A percentile compares a stretch with the other conserved stretches of the same genome.
These are phyloP conservation scores for Zizania latifolia DNA, from an alignment of 176 grass and related monocot genomes.

Conservation along the genomic window DNA sequence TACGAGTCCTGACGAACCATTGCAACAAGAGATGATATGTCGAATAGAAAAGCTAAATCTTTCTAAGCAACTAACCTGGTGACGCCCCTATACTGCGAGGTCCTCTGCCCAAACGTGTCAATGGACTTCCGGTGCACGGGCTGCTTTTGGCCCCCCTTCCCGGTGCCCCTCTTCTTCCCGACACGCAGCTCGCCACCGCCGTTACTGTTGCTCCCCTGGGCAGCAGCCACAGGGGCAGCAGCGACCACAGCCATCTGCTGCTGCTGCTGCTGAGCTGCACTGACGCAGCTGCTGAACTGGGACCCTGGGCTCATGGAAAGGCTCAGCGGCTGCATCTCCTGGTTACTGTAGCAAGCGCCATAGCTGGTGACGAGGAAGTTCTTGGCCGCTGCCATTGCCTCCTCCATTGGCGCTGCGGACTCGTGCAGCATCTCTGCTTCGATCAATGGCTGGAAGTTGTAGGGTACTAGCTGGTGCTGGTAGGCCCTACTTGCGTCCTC, in stretches of 20 bases:
- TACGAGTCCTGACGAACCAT: background rate
- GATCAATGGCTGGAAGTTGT: conserved; percentile 49
- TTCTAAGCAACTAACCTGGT: conserved; percentile 61
- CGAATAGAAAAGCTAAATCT: background rate
- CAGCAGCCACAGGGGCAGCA: conserved; percentile 25
- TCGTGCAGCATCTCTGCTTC: conserved; percentile 71
- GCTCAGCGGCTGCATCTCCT: conserved; percentile 60
- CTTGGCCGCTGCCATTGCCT: conserved; percentile 47
- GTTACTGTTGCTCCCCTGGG: conserved; percentile 29
- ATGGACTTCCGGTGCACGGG: conserved; percentile 87
- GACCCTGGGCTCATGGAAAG: conserved; percentile 89
- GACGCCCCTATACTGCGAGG: conserved; percentile 90
- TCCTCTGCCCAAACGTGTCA: conserved; percentile 96
- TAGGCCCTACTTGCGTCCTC: conserved; percentile 21
- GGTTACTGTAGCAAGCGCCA: conserved; percentile 46
- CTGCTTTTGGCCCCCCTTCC: conserved; percentile 69
- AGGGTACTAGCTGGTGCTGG: conserved; percentile 38
- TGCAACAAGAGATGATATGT: background rate
- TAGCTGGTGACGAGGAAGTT: conserved; percentile 44
- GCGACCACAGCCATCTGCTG: conserved; percentile 20
- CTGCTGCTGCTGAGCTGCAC: conserved; percentile 37
- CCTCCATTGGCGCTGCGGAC: conserved; percentile 39
- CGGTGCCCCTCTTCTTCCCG: conserved; percentile 60
- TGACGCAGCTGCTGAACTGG: conserved; percentile 58
- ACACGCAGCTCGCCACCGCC: conserved; percentile 32